Percentiles rank a stretch among this genome's conserved stretches.
These are phyloP conservation scores for Amesomyces nigricolor DNA, from an alignment of 2,329 filamentous ascomycete species.

Conservation along the genomic window DNA sequence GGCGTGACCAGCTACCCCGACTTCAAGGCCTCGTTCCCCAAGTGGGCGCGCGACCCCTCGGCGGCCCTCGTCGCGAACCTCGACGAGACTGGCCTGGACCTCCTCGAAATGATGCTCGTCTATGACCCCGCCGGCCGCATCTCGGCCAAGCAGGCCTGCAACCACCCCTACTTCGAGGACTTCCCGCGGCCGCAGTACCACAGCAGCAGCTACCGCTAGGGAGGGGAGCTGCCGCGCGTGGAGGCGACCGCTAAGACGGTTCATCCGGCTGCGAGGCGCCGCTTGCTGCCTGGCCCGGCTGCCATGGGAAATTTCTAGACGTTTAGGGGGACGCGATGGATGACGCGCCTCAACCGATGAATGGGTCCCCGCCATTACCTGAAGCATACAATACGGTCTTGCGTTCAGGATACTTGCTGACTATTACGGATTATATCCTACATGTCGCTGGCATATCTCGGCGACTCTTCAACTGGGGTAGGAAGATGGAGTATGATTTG, in stretches of 20 bases:
- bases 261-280: not conserved
- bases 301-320: not conserved
- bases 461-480: constrained; percentile 15
- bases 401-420: constrained; percentile 27
- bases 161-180: constrained; percentile 69
- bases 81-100: constrained; percentile 63
- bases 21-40: constrained; percentile 83
- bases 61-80: constrained; percentile 62
- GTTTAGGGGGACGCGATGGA: not conserved
- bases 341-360: not conserved
- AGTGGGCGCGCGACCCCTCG: constrained; percentile 68
- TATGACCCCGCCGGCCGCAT: constrained; percentile 81
- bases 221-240: not conserved
- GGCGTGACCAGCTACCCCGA: constrained; percentile 85
- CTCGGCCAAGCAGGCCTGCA: constrained; percentile 79
- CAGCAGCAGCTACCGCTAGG: constrained; percentile 32
- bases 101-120: constrained; percentile 63
- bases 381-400: constrained; percentile 21
- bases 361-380: not conserved
- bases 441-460: constrained; percentile 17
- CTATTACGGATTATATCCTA: constrained; percentile 10
- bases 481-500: constrained; percentile 5
- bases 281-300: not conserved
- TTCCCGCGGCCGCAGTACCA: constrained; percentile 36
- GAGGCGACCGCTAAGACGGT: not conserved